Percentiles rank a stretch among this genome's conserved stretches.
Conservation (phyloP, 2,329 filamentous ascomycete species). For the Exophiala viscosa region DNA sequence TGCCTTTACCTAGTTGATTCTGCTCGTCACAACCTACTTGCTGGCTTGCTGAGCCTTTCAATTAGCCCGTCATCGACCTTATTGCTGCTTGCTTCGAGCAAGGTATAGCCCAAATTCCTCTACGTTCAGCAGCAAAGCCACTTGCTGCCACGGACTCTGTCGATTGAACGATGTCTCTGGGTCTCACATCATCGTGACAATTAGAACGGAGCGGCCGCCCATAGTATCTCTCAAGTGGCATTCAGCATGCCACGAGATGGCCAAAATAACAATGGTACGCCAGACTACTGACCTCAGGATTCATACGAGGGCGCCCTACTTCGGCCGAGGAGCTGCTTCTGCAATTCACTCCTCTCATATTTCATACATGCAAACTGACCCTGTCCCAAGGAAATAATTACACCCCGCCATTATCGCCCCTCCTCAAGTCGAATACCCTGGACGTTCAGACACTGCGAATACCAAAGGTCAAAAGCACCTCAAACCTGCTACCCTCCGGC, state of each 20-base stretch:
- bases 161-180: slow-evolving; percentile 12
- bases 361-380: slow-evolving; percentile 4
- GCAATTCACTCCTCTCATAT: neutral
- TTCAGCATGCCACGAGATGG: slow-evolving; percentile 24
- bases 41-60: too few relatives aligned
- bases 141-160: neutral
- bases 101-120: neutral
- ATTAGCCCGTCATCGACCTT: too few relatives aligned
- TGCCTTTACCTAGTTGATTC: too few relatives aligned
- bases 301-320: too few relatives aligned
- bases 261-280: slow-evolving; percentile 17
- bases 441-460: slow-evolving; percentile 29
- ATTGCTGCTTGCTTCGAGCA: neutral
- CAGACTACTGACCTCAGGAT: neutral
- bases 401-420: slow-evolving; percentile 19
- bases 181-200: slow-evolving; percentile 8
- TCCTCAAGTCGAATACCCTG: slow-evolving; percentile 11
- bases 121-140: neutral
- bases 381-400: slow-evolving; percentile 11
- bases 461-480: slow-evolving; percentile 49
- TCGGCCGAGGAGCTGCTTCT: neutral
- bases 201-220: slow-evolving; percentile 12
- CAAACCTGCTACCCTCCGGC: slow-evolving; percentile 44
- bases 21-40: too few relatives aligned
- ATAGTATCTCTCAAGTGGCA: slow-evolving; percentile 3